Evolutionary conservation across 192 early-diverging fungal species (phyloP).

Genomic region (Coemansia sp.): DNA sequence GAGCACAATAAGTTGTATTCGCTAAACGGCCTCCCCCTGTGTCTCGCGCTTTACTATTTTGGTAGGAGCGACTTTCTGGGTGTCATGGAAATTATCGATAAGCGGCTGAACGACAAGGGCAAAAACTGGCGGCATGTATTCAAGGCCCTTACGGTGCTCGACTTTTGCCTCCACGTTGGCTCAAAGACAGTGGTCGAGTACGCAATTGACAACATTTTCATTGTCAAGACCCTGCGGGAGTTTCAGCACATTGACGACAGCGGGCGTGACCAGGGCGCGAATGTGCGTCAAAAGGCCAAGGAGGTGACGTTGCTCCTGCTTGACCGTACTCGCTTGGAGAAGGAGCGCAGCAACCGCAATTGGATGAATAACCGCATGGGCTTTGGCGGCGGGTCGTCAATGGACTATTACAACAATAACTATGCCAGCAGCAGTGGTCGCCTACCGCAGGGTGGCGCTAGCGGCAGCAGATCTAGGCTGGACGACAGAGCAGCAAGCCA

Average conservation of each 20-base stretch:
- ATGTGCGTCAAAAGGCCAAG: constrained; percentile 92
- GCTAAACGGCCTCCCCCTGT: constrained; percentile 15
- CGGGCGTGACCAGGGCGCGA: constrained; percentile 85
- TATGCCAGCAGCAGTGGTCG: constrained; percentile 46
- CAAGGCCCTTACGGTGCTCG: constrained; percentile 84
- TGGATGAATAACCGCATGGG: constrained; percentile 66
- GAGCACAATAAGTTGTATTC: not conserved
- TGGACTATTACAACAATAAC: constrained; percentile 12
- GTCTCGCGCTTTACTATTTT: too few species aligned
- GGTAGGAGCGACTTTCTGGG: constrained; percentile 81
- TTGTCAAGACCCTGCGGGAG: constrained; percentile 95
- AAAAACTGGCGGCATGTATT: constrained; percentile 99
- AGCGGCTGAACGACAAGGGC: constrained; percentile 94
- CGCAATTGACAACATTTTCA: constrained; percentile 81
- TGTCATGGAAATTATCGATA: constrained; percentile 98
- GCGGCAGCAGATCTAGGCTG: not conserved
- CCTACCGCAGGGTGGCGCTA: constrained; percentile 11
- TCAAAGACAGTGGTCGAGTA: constrained; percentile 85
- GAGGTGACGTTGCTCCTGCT: constrained; percentile 78
- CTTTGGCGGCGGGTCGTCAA: constrained; percentile 12
- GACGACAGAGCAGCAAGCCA: constrained; percentile 15
- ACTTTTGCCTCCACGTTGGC: constrained; percentile 81
- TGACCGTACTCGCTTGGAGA: constrained; percentile 74
- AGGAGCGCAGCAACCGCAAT: constrained; percentile 66
- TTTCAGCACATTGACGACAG: constrained; percentile 95